A percentile compares a stretch with the other conserved stretches of the same genome.
Conservation (phyloP, 2,329 filamentous ascomycete species). For the Pseudogymnoascus sp. region DNA sequence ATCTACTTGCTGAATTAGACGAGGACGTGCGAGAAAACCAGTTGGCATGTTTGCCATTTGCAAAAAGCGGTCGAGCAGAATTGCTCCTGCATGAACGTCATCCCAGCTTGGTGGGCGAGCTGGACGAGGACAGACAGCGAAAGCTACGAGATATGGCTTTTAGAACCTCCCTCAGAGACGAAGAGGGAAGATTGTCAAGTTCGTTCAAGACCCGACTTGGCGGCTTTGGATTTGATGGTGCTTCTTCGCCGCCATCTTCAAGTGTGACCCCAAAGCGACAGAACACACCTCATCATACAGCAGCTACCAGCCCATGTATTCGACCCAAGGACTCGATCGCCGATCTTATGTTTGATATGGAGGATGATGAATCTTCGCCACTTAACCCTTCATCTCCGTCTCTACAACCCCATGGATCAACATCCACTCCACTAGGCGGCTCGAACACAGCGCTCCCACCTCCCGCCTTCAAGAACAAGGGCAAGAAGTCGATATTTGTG, state of each 20-base stretch:
- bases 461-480: not conserved
- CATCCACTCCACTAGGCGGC: not conserved
- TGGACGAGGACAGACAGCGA: constrained; percentile 62
- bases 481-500: not conserved
- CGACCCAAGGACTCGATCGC: constrained; percentile 61
- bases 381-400: constrained; percentile 18
- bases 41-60: constrained; percentile 67
- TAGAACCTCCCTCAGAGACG: constrained; percentile 55
- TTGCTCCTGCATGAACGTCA: constrained; percentile 52
- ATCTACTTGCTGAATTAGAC: constrained; percentile 76
- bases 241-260: constrained; percentile 27
- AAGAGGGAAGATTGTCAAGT: constrained; percentile 56
- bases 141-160: constrained; percentile 74
- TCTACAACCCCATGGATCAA: not conserved
- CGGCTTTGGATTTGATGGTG: constrained; percentile 62
- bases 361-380: constrained; percentile 46
- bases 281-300: constrained; percentile 47
- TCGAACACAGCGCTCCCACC: not conserved
- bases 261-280: constrained; percentile 43
- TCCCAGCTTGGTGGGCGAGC: constrained; percentile 43
- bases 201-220: constrained; percentile 56
- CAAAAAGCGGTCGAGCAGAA: constrained; percentile 68
- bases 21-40: constrained; percentile 77
- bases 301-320: constrained; percentile 59
- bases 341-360: constrained; percentile 93